These are phyloP conservation scores for Martensiomyces pterosporus DNA, from an alignment of 192 early-diverging fungal species.

Conservation along the genomic window DNA sequence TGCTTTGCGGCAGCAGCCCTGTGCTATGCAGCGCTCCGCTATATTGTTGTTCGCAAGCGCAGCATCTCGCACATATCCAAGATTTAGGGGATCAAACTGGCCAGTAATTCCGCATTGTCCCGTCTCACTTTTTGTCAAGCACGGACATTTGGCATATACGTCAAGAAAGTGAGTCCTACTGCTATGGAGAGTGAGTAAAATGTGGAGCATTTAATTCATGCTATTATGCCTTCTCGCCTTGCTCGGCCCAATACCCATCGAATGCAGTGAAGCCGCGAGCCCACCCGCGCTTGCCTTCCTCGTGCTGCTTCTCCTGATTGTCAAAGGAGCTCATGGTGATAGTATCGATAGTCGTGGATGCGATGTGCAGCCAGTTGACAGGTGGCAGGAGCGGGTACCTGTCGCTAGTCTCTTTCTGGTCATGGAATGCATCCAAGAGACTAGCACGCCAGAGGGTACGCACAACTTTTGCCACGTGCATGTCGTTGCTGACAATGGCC, in stretches of 20 bases:
- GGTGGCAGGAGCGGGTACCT: constrained; percentile 17
- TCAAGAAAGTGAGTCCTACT: too few relatives aligned
- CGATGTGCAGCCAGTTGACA: constrained; percentile 39
- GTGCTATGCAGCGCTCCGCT: too few relatives aligned
- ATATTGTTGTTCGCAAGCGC: too few relatives aligned
- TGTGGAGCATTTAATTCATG: too few relatives aligned
- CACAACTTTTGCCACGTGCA: constrained; percentile 54
- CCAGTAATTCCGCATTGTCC: too few relatives aligned
- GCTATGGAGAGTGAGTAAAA: too few relatives aligned
- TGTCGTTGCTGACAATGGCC: constrained; percentile 49
- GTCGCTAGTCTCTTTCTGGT: not conserved
- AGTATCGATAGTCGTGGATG: constrained; percentile 12
- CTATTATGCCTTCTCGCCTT: too few relatives aligned
- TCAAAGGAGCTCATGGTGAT: constrained; percentile 9
- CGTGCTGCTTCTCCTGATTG: not conserved
- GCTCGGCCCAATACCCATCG: constrained; percentile 25
- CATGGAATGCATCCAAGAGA: constrained; percentile 18
- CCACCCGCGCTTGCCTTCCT: constrained; percentile 13
- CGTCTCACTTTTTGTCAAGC: too few relatives aligned
- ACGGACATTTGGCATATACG: too few relatives aligned
- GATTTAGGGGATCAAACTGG: too few relatives aligned
- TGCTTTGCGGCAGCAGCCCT: too few relatives aligned
- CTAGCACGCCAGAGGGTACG: constrained; percentile 53
- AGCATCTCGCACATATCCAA: too few relatives aligned
- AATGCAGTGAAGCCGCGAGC: constrained; percentile 18